These are phyloP conservation scores for Phylloporus arenicola DNA, from an alignment of 768 basidiomycete genomes.

Conservation along the genomic window DNA sequence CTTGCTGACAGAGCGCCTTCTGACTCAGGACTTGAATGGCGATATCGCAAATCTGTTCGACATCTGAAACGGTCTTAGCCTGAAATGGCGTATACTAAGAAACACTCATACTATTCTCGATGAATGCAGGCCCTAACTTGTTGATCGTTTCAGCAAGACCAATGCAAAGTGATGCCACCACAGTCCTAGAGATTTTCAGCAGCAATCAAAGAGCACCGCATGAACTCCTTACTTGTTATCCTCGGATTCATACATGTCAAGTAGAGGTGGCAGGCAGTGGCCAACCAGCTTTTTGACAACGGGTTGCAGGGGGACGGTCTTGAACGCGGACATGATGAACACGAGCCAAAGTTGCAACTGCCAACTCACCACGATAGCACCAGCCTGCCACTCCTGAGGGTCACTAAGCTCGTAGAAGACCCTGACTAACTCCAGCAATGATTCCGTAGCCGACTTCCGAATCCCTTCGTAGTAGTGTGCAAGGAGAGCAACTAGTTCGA, in stretches of 20 bases:
- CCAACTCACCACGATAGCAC: conserved; percentile 53
- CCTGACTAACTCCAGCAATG: conserved; percentile 81
- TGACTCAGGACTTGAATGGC: conserved; percentile 85
- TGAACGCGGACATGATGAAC: conserved; percentile 8
- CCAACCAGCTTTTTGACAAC: conserved; percentile 77
- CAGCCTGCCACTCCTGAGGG: conserved; percentile 78
- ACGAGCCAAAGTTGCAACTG: not conserved
- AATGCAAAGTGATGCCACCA: conserved; percentile 82
- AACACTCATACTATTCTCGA: conserved; percentile 62
- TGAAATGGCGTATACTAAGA: not conserved
- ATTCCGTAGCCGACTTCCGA: conserved; percentile 85
- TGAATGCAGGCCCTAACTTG: conserved; percentile 83
- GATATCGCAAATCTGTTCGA: conserved; percentile 74
- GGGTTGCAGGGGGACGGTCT: conserved; percentile 50
- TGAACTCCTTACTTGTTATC: conserved; percentile 86
- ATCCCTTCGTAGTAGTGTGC: conserved; percentile 97
- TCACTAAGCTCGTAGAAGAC: conserved; percentile 89
- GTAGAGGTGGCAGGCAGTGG: conserved; percentile 64
- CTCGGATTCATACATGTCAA: conserved; percentile 90
- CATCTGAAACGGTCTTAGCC: conserved; percentile 39
- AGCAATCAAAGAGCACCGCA: conserved; percentile 2
- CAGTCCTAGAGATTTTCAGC: conserved; percentile 49
- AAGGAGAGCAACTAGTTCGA: conserved; percentile 74
- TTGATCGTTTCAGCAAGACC: conserved; percentile 89
- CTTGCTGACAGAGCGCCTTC: conserved; percentile 94